phyloP scores from a whole-genome alignment of 1,139 yeast species.

The Suhomyces panamericanus region DNA sequence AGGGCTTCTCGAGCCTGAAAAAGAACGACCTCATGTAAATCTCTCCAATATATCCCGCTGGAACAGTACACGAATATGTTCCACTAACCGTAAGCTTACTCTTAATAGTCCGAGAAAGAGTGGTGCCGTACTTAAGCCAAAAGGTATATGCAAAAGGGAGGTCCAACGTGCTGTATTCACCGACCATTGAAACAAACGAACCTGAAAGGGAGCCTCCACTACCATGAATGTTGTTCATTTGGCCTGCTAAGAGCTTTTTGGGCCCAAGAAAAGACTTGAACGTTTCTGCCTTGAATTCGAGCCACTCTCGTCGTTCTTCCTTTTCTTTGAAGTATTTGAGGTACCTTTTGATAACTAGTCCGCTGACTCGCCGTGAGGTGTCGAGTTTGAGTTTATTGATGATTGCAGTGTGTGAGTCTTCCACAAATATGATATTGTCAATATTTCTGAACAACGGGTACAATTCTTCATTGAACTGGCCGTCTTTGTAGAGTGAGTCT shows the following conservation, averaged over 20 bases:
- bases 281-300: conserved; percentile 6
- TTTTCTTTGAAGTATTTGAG: conserved; percentile 8
- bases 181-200: conserved; percentile 17
- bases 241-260: conserved; percentile 21
- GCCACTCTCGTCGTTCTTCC: conserved; percentile 19
- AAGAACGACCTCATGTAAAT: conserved; percentile 21
- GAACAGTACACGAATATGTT: conserved; percentile 20
- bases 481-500: not conserved
- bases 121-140: not conserved
- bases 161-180: conserved; percentile 18
- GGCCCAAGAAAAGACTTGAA: conserved; percentile 13
- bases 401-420: conserved; percentile 16
- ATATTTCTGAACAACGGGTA: conserved; percentile 10
- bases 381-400: conserved; percentile 21
- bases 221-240: conserved; percentile 21
- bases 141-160: conserved; percentile 13
- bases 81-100: conserved; percentile 14
- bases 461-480: not conserved
- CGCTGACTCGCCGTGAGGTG: conserved; percentile 19
- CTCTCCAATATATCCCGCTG: conserved; percentile 24
- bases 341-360: conserved; percentile 10
- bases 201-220: conserved; percentile 24
- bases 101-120: conserved; percentile 4
- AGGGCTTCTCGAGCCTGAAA: conserved; percentile 15
- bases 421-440: conserved; percentile 17